Base-by-base conservation (phyloP, 1,284 basidiomycete species). In the Golubevia sp. region DNA sequence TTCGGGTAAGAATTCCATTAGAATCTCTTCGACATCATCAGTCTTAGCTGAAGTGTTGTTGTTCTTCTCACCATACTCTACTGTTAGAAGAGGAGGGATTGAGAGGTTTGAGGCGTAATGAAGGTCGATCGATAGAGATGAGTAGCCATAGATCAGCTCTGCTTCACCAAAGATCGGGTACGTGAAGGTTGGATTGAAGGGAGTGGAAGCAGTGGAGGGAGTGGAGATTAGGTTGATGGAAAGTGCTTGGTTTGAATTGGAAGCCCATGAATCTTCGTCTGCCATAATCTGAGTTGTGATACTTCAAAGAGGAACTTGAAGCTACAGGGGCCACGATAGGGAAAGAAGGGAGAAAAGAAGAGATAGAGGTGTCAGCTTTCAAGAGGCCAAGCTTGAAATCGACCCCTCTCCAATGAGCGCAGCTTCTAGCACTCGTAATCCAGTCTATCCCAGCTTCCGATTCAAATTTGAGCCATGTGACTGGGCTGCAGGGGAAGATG, bases 61-160 rank as follows among this genome's bases (percentile, higher is more conserved):
- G 64, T 81, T 78, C 55, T 76, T 78, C n/a, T 63, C 67, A 18
- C 58, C 53, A 62, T 79, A 82, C 26, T 64, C 55, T 52, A 83
- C 66, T 25, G 65, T 56, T 8, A 83, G 60, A 13, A 63, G 55
- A 23, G 79, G 30, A 5, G 30, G 30, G 11, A 34, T 34, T 3
- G 30, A 34, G 11, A 34, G 5, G 30, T 34, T 34, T 34, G 30
- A 34, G 4, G 89, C 0, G 89, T 87, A 0, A 90, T 87, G 2
- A 88, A 86, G 25, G 96, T n/a, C 27, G 21, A 20, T 56, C 21
- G 23, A 30, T 21, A 15, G 13, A 27, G 30, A 7, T 5, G 53
- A 88, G 85, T 97, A 99, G 2, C 96, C 96, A 84, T 96, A 99
- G 72, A 99, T 91, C 84, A 91, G 95, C 86, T 99, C 94, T 61